Percentiles rank a stretch among this genome's conserved stretches.
phyloP scores from a whole-genome alignment of 352 stramenopile species.

The Pythium utonaiense region DNA sequence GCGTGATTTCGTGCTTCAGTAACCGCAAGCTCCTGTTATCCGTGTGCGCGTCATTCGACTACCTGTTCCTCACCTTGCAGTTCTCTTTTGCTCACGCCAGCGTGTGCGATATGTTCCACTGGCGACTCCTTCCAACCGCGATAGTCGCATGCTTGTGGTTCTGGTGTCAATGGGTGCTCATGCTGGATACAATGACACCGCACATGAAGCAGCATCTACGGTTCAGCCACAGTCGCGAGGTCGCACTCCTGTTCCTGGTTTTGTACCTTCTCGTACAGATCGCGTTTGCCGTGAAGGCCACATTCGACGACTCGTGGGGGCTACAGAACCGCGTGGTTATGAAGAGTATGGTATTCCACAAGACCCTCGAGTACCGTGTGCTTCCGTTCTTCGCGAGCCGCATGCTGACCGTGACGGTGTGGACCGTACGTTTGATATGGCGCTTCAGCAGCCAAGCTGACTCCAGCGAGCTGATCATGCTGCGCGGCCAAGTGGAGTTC shows the following conservation, averaged over 20 bases:
- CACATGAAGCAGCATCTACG: slow-evolving; percentile 5
- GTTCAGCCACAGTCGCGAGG: not conserved
- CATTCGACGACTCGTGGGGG: not conserved
- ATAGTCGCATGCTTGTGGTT: not conserved
- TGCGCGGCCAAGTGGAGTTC: slow-evolving; percentile 24
- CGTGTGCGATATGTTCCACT: slow-evolving; percentile 16
- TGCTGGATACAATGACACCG: not conserved
- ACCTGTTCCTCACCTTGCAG: slow-evolving; percentile 16
- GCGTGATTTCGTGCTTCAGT: not conserved
- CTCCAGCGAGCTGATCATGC: slow-evolving; percentile 10
- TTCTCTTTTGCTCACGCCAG: slow-evolving; percentile 12
- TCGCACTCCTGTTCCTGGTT: not conserved
- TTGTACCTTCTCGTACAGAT: slow-evolving; percentile 4
- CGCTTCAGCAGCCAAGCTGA: not conserved
- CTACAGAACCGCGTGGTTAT: not conserved
- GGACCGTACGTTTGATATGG: slow-evolving; percentile 19
- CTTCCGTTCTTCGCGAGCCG: slow-evolving; percentile 18
- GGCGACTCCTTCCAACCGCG: not conserved
- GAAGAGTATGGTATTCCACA: not conserved
- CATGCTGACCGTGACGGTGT: slow-evolving; percentile 19
- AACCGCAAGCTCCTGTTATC: slow-evolving; percentile 9
- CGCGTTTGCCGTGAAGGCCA: not conserved
- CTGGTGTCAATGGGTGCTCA: not conserved
- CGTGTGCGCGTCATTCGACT: slow-evolving; percentile 18
- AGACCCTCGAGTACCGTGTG: slow-evolving; percentile 13